phyloP scores from a whole-genome alignment of 148 eudicot genomes.

The Rhododendron williamsianum region DNA sequence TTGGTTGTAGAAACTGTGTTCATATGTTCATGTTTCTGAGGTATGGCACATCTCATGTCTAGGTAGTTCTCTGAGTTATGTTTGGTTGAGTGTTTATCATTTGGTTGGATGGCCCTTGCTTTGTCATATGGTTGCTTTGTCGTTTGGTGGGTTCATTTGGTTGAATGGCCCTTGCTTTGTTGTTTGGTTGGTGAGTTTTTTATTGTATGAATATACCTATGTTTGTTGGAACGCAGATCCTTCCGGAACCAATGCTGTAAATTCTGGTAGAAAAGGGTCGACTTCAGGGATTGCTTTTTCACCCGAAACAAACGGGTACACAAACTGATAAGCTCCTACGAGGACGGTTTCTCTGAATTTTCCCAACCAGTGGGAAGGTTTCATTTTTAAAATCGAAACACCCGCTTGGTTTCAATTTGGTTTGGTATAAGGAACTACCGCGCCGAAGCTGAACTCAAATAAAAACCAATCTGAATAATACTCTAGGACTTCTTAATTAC shows the following conservation, averaged over 20 bases:
- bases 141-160: neutral
- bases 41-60: neutral
- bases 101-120: neutral
- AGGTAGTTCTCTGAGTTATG: neutral
- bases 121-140: neutral
- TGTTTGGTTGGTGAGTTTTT: neutral
- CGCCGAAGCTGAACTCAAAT: neutral
- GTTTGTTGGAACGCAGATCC: neutral
- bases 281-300: neutral
- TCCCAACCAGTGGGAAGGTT: neutral
- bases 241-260: neutral
- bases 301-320: neutral
- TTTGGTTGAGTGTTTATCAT: neutral
- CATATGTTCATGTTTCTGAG: neutral
- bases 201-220: neutral
- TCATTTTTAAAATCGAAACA: neutral
- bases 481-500: neutral
- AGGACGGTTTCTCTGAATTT: neutral
- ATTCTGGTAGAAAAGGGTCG: neutral
- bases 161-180: neutral
- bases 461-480: neutral
- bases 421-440: neutral
- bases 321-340: neutral
- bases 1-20: neutral
- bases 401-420: neutral